Evolutionary conservation across 2,329 filamentous ascomycete genomes (phyloP).

Genomic region (Periconia sp.): DNA sequence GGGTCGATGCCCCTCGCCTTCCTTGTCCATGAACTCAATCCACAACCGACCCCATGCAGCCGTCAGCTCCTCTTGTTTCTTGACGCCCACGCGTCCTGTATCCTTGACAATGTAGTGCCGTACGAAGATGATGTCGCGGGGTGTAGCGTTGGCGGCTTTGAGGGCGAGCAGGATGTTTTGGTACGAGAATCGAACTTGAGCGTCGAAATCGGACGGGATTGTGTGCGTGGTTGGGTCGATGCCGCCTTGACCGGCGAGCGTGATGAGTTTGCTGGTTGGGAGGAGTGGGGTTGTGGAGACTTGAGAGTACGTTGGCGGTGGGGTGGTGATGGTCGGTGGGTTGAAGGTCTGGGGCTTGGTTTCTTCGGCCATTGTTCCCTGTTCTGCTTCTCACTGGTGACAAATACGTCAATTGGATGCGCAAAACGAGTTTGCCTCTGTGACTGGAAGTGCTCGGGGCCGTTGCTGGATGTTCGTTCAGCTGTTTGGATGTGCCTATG

Average conservation of each 20-base stretch:
- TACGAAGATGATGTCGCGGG: conserved; percentile 38
- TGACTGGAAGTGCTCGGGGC: too few relatives aligned
- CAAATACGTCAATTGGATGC: too few relatives aligned
- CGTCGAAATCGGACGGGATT: conserved; percentile 18
- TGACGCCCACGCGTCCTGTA: conserved; percentile 26
- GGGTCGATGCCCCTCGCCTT: conserved; percentile 35
- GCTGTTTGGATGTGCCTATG: too few relatives aligned
- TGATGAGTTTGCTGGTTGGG: conserved; percentile 31
- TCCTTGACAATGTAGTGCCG: conserved; percentile 41
- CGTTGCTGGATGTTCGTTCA: too few relatives aligned
- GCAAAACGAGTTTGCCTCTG: too few relatives aligned
- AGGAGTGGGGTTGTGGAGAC: conserved; percentile 32
- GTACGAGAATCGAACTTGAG: conserved; percentile 34
- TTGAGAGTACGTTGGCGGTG: conserved; percentile 35
- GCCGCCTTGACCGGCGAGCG: conserved; percentile 37
- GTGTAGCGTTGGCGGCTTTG: conserved; percentile 33
- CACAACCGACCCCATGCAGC: conserved; percentile 37
- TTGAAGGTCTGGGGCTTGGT: conserved; percentile 35
- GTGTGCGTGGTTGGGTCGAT: conserved; percentile 10
- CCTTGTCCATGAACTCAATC: conserved; percentile 39
- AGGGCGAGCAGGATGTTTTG: conserved; percentile 27
- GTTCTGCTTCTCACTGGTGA: too few relatives aligned
- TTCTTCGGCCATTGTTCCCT: not conserved
- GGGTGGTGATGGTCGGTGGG: conserved; percentile 24
- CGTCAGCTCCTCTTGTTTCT: conserved; percentile 25